Conservation (phyloP, 164 flowering plant species). For the Amborella trichopoda region DNA sequence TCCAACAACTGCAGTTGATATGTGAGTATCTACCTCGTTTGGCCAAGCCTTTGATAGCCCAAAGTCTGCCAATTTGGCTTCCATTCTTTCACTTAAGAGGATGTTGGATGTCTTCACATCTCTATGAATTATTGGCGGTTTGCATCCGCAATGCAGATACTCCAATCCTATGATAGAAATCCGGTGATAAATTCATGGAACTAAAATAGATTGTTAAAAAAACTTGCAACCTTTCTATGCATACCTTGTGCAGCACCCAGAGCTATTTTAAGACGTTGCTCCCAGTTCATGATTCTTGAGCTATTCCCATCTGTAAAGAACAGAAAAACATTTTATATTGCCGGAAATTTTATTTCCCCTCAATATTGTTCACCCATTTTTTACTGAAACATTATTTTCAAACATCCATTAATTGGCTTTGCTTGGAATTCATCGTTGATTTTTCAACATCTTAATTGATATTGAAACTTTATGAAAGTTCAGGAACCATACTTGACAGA, state of each 20-base stretch:
- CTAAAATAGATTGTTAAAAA: background rate
- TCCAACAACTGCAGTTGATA: background rate
- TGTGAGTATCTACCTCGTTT: background rate
- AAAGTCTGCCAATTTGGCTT: slow-evolving; percentile 2
- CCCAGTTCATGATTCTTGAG: slow-evolving; percentile 17
- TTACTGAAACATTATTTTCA: too few relatives aligned
- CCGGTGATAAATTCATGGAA: background rate
- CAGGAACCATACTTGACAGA: slow-evolving; percentile 21
- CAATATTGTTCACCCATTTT: too few relatives aligned
- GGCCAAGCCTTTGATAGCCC: background rate
- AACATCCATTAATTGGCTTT: too few relatives aligned
- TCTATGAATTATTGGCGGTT: slow-evolving; percentile 88
- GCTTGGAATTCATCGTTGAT: too few relatives aligned
- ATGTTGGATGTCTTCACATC: slow-evolving; percentile 96
- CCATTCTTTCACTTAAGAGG: slow-evolving; percentile 40
- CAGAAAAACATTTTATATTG: too few relatives aligned
- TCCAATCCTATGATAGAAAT: slow-evolving; percentile 49
- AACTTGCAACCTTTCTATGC: background rate
- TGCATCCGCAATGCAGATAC: slow-evolving; percentile 94
- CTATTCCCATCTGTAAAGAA: slow-evolving; percentile 5
- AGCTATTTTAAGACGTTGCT: slow-evolving; percentile 16
- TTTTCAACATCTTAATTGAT: too few relatives aligned
- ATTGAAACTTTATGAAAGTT: too few relatives aligned
- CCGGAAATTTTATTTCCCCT: too few relatives aligned
- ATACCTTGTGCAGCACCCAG: background rate